Evolutionary conservation across 805 yeast genomes (phyloP), one percentile per base, ranked within the genome.

Genomic region (Metschnikowia picachoensis): DNA sequence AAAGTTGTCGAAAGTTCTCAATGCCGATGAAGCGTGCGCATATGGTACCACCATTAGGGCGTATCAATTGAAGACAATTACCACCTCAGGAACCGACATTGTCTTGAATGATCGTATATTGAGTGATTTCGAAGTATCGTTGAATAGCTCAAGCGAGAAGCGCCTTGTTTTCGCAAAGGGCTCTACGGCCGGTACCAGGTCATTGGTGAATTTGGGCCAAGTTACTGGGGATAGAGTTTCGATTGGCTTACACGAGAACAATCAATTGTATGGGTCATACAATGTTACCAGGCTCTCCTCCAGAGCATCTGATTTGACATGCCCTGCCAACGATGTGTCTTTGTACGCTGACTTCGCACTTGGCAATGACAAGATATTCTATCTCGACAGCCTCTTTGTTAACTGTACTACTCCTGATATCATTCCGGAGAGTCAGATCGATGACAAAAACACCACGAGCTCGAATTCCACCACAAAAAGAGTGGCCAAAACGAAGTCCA

Each of bases 11-110:
- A 89, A 84, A 64, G 87, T 84, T 42, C 95, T 94, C 37, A 94
- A 94, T 65, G 94, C 99, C 0, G 99, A 94, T 66, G 99, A 94
- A 69, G 83, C 97, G 37, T 88, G 88, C 43, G 96, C 88, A 12
- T 74, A 87, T 57, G 99, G 99, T 41, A 80, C 95, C 2, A 81
- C 96, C n/a, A 70, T 86, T 33, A 78, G 90, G 53, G 98, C 94
- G 16, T 85, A 89, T 35, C 64, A 62, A 43, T 74, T 80, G 39
- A 70, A 88, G 33, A 76, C 82, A 57, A 84, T 82, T 63, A 79
- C 82, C 54, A 74, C 86, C 7, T 79, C 51, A 9, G 52, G 50
- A 3, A 52, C 79, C 55, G 80, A 79, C 36, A 74, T 88, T 40
- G 66, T 71, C 20, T 72, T 88, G 3, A 59, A 76, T 30, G 95